These are phyloP conservation scores for Planoprotostelium fungivorum DNA, from an alignment of 78 protist species.

Conservation along the genomic window DNA sequence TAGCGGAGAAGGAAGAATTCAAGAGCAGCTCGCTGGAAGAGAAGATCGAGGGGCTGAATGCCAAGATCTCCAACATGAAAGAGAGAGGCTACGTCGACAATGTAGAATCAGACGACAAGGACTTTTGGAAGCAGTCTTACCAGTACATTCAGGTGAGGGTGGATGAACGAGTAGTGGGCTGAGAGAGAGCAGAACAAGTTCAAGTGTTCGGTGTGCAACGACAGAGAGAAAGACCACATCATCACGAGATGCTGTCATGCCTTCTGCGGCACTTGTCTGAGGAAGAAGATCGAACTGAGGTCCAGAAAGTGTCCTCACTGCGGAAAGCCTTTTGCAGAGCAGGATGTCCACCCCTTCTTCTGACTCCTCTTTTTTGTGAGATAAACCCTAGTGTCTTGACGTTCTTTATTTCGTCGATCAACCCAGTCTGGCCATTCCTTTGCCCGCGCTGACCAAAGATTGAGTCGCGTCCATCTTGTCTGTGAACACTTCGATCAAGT, in stretches of 20 bases:
- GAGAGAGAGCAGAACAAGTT: constrained; percentile 35
- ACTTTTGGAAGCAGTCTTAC: constrained; percentile 26
- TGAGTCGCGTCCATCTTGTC: not conserved
- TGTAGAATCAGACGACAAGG: not conserved
- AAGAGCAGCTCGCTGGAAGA: not conserved
- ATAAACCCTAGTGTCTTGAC: no score
- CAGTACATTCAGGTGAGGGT: constrained; percentile 33
- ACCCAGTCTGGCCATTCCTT: not conserved
- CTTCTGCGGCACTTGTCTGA: constrained; percentile 55
- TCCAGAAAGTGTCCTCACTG: constrained; percentile 56
- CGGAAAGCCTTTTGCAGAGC: constrained; percentile 36
- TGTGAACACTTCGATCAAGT: not conserved
- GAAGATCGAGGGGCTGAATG: not conserved
- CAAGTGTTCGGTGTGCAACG: constrained; percentile 57
- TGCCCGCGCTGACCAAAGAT: not conserved
- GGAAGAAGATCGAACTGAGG: constrained; percentile 51
- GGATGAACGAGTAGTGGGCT: constrained; percentile 35
- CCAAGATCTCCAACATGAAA: not conserved
- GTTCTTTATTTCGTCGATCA: not conserved
- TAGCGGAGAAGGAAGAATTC: not conserved
- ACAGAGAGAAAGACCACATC: constrained; percentile 47
- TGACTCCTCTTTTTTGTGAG: no score
- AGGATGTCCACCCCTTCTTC: constrained; percentile 37
- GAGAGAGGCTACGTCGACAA: not conserved
- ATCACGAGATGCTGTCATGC: constrained; percentile 61